phyloP scores from a whole-genome alignment of 1,139 yeast genomes.

The Debaryomyces udenii region DNA sequence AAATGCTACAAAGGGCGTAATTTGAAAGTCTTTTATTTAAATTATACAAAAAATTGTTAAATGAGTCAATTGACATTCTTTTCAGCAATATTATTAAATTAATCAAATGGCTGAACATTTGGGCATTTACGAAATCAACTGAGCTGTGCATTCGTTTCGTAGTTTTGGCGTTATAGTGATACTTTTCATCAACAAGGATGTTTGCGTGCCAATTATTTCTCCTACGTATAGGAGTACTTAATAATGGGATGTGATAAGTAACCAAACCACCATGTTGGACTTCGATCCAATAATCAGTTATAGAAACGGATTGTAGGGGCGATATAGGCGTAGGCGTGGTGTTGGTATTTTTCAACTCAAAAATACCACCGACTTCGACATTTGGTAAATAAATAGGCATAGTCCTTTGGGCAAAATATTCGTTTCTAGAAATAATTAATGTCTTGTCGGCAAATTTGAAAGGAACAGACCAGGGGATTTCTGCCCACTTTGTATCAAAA shows the following conservation, averaged over 20 bases:
- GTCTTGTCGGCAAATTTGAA: constrained; percentile 16
- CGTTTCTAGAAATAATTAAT: constrained; percentile 26
- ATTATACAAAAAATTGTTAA: constrained; percentile 4
- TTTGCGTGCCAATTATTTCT: constrained; percentile 23
- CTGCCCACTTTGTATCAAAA: constrained; percentile 27
- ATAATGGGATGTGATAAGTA: constrained; percentile 33
- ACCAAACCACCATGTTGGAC: constrained; percentile 21
- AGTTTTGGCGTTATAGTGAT: constrained; percentile 13
- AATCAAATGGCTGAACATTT: constrained; percentile 2
- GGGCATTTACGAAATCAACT: constrained; percentile 1
- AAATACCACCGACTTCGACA: constrained; percentile 31
- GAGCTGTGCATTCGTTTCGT: background rate
- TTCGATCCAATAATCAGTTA: constrained; percentile 33
- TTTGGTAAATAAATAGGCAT: constrained; percentile 32
- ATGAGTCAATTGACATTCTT: constrained; percentile 2
- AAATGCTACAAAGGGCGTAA: background rate
- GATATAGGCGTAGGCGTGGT: constrained; percentile 13
- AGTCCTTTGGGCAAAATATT: constrained; percentile 25
- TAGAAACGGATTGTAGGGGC: constrained; percentile 35
- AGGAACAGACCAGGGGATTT: constrained; percentile 29
- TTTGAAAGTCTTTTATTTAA: constrained; percentile 7
- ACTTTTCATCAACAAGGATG: constrained; percentile 25
- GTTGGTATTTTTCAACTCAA: constrained; percentile 11
- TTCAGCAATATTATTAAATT: constrained; percentile 4
- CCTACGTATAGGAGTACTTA: constrained; percentile 31